Evolutionary conservation across 2,329 filamentous ascomycete species (phyloP).

Genomic region (Cladophialophora bantiana): DNA sequence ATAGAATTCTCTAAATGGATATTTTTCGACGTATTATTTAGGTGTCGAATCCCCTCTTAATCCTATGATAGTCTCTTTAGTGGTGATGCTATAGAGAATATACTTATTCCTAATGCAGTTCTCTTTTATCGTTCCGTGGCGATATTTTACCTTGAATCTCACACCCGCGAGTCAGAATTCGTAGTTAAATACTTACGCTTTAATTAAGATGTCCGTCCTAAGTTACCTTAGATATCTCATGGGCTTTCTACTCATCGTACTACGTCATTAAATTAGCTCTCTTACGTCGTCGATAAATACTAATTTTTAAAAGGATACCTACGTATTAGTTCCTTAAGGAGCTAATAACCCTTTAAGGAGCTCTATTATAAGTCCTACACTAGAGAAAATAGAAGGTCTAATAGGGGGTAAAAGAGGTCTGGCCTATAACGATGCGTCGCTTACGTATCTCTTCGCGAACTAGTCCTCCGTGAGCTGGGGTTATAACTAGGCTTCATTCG

Average conservation of each 20-base stretch:
- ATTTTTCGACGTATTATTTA: too few relatives aligned
- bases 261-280: slow-evolving; percentile 18
- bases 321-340: slow-evolving; percentile 17
- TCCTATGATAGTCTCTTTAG: slow-evolving; percentile 19
- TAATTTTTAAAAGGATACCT: slow-evolving; percentile 9
- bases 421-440: slow-evolving; percentile 49
- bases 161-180: slow-evolving; percentile 18
- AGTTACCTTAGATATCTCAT: slow-evolving; percentile 17
- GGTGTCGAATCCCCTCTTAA: too few relatives aligned
- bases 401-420: slow-evolving; percentile 41
- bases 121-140: slow-evolving; percentile 16
- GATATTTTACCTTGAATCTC: slow-evolving; percentile 15
- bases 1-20: too few relatives aligned
- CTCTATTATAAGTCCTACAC: slow-evolving; percentile 17
- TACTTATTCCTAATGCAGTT: slow-evolving; percentile 8
- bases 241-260: slow-evolving; percentile 19
- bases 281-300: slow-evolving; percentile 18
- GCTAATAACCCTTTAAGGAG: slow-evolving; percentile 16
- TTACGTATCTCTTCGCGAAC: slow-evolving; percentile 42
- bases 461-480: slow-evolving; percentile 47
- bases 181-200: slow-evolving; percentile 12
- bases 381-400: too few relatives aligned
- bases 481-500: slow-evolving; percentile 51
- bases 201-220: slow-evolving; percentile 17
- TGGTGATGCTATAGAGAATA: slow-evolving; percentile 10